Evolutionary conservation across 2,329 filamentous ascomycete genomes (phyloP).

Genomic region (Phialocephala subalpina): DNA sequence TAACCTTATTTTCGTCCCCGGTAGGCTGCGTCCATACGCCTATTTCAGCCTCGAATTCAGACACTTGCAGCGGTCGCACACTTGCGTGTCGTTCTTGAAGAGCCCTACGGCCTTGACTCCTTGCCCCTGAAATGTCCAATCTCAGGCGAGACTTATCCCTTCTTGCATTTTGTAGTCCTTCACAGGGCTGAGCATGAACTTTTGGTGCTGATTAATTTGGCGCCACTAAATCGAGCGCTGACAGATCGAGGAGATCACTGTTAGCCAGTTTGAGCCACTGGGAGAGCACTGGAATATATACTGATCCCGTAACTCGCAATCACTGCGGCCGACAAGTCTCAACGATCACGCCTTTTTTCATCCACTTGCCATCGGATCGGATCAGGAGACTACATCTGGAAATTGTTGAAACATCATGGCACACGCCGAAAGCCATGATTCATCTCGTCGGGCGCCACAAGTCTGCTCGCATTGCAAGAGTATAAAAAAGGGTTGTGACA

Average conservation of each 20-base stretch:
- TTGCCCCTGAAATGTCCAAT: background rate
- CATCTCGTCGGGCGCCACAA: conserved; percentile 27
- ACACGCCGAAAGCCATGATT: conserved; percentile 14
- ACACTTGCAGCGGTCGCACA: background rate
- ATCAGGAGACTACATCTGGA: background rate
- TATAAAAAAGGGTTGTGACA: conserved; percentile 38
- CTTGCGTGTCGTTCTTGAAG: background rate
- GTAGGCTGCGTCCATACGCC: background rate
- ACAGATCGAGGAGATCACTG: background rate
- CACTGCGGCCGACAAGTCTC: background rate
- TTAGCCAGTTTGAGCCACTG: conserved; percentile 5
- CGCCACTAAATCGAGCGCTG: conserved; percentile 13
- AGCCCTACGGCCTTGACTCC: background rate
- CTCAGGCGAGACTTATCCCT: background rate
- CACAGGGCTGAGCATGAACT: conserved; percentile 8
- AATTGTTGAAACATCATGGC: conserved; percentile 15
- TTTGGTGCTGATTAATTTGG: conserved; percentile 16
- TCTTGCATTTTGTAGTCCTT: background rate
- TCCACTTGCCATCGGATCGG: conserved; percentile 2
- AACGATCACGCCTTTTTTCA: background rate
- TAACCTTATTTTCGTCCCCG: conserved; percentile 2
- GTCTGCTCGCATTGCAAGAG: conserved; percentile 37
- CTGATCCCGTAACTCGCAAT: conserved; percentile 11
- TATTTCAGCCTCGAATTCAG: conserved; percentile 13
- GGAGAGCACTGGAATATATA: conserved; percentile 15